phyloP scores from a whole-genome alignment of 108 stramenopile species.

The Nitzschia putrida region DNA sequence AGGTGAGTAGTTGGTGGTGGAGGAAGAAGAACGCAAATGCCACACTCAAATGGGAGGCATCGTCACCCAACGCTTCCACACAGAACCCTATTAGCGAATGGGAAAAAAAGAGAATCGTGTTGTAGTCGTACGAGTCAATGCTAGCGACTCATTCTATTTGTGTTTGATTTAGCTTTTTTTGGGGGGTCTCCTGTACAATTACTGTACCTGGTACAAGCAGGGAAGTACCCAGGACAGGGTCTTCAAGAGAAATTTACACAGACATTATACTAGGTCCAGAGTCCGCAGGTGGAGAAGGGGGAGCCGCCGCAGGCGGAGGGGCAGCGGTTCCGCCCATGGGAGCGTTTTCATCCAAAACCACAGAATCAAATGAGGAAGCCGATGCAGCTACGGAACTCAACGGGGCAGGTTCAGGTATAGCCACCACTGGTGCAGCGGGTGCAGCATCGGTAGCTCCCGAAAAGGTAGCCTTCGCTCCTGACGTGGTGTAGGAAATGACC shows the following conservation, averaged over 20 bases:
- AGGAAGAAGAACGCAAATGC: too few relatives aligned
- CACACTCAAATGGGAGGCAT: too few relatives aligned
- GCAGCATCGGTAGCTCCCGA: background rate
- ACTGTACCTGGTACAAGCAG: background rate
- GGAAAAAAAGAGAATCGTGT: too few relatives aligned
- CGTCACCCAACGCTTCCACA: too few relatives aligned
- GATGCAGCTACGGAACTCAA: background rate
- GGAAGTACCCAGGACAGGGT: background rate
- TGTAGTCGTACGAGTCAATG: too few relatives aligned
- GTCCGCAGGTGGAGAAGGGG: slow-evolving; percentile 11
- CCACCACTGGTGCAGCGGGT: background rate
- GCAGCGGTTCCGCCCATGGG: slow-evolving; percentile 15
- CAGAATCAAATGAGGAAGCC: background rate
- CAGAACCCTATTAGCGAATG: too few relatives aligned
- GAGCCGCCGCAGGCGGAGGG: slow-evolving; percentile 19
- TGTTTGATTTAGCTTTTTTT: too few relatives aligned
- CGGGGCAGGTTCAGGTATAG: background rate
- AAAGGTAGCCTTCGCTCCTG: slow-evolving; percentile 25
- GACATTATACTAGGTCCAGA: too few relatives aligned
- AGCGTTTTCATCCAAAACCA: slow-evolving; percentile 4
- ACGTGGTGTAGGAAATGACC: slow-evolving; percentile 18
- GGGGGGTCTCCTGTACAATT: background rate
- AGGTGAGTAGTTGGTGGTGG: too few relatives aligned
- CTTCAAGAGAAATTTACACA: background rate
- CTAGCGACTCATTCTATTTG: too few relatives aligned